These are phyloP conservation scores for Effrenium voratum DNA, from an alignment of 73 alveolate species.

Conservation along the genomic window DNA sequence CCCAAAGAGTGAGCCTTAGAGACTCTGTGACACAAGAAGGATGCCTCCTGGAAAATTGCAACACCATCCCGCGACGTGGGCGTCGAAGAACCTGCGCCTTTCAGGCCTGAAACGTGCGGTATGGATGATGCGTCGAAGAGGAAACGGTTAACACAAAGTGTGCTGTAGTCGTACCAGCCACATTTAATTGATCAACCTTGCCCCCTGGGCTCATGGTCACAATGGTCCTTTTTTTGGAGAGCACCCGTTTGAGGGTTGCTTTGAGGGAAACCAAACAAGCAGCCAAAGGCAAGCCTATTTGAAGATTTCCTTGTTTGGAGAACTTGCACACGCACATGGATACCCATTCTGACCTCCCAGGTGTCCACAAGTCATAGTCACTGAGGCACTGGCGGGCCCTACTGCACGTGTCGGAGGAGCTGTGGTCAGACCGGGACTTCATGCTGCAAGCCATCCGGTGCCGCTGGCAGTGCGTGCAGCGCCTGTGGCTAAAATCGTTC, in stretches of 20 bases:
- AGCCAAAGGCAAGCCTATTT: neutral
- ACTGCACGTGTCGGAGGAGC: slow-evolving; percentile 46
- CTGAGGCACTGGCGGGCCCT: slow-evolving; percentile 83
- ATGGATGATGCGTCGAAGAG: too few relatives aligned
- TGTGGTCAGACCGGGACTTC: slow-evolving; percentile 71
- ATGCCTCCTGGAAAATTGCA: too few relatives aligned
- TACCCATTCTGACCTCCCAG: neutral
- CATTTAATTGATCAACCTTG: too few relatives aligned
- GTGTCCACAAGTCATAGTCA: neutral
- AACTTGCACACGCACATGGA: neutral
- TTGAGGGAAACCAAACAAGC: neutral
- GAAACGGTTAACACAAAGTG: too few relatives aligned
- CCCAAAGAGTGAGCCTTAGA: too few relatives aligned
- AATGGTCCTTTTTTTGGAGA: neutral
- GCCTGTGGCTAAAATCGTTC: neutral
- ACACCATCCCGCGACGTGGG: too few relatives aligned
- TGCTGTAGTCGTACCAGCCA: too few relatives aligned
- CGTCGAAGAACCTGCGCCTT: too few relatives aligned
- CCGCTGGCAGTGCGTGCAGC: slow-evolving; percentile 83
- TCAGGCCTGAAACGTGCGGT: too few relatives aligned
- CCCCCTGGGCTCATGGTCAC: neutral
- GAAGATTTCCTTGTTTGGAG: neutral
- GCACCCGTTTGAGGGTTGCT: neutral
- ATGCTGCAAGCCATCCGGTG: slow-evolving; percentile 81
- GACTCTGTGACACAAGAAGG: too few relatives aligned